Conservation (phyloP, 192 early-diverging fungal species). For the Chytriomyces confervae region DNA sequence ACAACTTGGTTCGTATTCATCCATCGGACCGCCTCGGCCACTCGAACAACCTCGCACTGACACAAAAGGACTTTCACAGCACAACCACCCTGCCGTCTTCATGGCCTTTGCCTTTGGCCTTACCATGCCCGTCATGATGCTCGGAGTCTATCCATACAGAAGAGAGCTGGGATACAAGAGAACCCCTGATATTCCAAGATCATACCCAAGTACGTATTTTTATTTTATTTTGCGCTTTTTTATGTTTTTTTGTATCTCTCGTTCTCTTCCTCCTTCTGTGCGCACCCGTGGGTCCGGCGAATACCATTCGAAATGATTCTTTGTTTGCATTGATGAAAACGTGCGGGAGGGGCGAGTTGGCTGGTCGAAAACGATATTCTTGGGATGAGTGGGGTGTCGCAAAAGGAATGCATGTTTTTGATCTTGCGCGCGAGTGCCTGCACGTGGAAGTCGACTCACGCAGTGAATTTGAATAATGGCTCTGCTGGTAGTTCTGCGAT, state of each 20-base stretch:
- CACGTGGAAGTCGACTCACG: no score
- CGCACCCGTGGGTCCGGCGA: constrained; percentile 5
- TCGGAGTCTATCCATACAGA: constrained; percentile 45
- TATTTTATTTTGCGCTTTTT: not conserved
- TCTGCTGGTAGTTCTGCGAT: no score
- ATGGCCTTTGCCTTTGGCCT: constrained; percentile 44
- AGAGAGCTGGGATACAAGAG: constrained; percentile 48
- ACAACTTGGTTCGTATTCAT: constrained; percentile 4
- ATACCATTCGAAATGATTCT: constrained; percentile 1
- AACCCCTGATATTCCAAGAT: constrained; percentile 42
- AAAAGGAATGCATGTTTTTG: no score
- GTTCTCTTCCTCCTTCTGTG: not conserved
- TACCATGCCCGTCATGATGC: constrained; percentile 37
- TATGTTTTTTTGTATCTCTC: not conserved
- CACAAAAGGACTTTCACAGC: not conserved
- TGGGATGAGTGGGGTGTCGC: no score
- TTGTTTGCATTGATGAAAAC: not conserved
- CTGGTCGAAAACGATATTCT: no score
- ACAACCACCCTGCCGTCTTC: constrained; percentile 56
- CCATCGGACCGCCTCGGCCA: not conserved
- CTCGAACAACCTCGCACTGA: not conserved
- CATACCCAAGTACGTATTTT: constrained; percentile 44
- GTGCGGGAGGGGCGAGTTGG: no score
- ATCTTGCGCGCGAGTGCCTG: no score
- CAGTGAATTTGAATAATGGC: no score